Conservation (phyloP, 2,329 filamentous ascomycete species). For the Botryosphaeria dothidea region DNA sequence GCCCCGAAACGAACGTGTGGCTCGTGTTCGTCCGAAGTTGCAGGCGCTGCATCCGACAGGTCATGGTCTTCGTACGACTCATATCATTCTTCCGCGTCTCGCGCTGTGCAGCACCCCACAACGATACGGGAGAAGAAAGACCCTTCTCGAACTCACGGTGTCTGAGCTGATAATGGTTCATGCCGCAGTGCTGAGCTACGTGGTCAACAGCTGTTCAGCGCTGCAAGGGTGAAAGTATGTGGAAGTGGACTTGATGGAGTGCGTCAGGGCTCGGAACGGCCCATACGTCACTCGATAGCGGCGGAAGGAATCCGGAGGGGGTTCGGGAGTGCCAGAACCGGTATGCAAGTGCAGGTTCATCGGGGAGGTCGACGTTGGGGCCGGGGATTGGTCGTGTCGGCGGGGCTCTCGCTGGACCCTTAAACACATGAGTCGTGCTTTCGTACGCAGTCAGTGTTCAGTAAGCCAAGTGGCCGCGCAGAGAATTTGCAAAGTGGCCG, state of each 20-base stretch:
- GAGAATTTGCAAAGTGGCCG: neutral
- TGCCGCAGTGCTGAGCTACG: neutral
- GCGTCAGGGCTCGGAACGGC: constrained; percentile 2
- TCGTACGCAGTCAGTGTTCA: neutral
- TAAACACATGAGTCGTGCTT: constrained; percentile 10
- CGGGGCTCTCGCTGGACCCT: constrained; percentile 9
- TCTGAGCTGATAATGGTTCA: neutral
- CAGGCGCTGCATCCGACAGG: neutral
- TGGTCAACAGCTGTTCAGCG: neutral
- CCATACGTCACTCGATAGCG: constrained; percentile 5
- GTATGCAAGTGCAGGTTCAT: neutral
- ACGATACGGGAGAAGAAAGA: neutral
- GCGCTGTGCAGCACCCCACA: neutral
- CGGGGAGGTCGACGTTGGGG: neutral
- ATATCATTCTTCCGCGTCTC: neutral
- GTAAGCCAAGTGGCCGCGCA: neutral
- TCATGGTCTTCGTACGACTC: neutral
- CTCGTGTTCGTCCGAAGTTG: neutral
- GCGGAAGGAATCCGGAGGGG: neutral
- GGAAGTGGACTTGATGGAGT: neutral
- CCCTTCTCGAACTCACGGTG: neutral
- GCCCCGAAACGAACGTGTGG: neutral
- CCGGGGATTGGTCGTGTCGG: neutral
- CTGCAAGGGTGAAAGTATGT: neutral
- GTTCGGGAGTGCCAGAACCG: neutral